Conservation (phyloP, 768 basidiomycete species). For the Sarcodon sp. region DNA sequence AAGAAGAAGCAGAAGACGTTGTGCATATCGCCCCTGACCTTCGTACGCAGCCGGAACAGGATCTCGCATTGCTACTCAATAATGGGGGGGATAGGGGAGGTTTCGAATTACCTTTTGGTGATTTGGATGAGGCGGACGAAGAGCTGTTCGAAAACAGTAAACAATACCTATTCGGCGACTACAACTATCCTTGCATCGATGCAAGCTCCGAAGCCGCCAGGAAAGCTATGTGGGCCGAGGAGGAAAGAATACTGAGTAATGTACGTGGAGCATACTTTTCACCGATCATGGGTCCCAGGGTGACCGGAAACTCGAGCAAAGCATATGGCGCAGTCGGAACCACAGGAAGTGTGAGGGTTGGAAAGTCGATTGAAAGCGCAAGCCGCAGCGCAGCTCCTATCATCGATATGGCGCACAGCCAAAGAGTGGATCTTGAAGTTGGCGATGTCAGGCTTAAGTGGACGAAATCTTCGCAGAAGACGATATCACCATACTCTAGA, state of each 20-base stretch:
- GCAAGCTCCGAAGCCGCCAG: slow-evolving; percentile 69
- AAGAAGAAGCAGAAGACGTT: slow-evolving; percentile 45
- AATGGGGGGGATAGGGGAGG: slow-evolving; percentile 19
- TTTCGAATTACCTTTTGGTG: slow-evolving; percentile 55
- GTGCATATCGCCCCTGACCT: slow-evolving; percentile 55
- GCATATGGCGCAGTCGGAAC: slow-evolving; percentile 40
- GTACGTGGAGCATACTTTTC: slow-evolving; percentile 65
- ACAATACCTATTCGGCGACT: slow-evolving; percentile 80
- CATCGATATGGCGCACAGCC: slow-evolving; percentile 37
- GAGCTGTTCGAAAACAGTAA: slow-evolving; percentile 63
- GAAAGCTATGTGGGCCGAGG: slow-evolving; percentile 64
- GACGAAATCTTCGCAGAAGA: slow-evolving; percentile 18
- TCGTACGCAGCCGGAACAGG: slow-evolving; percentile 16
- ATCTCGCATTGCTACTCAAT: slow-evolving; percentile 6
- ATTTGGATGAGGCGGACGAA: slow-evolving; percentile 61
- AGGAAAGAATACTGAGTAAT: slow-evolving; percentile 70
- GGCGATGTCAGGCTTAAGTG: slow-evolving; percentile 32
- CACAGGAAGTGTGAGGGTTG: background rate
- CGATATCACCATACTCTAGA: slow-evolving; percentile 11
- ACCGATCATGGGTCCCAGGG: slow-evolving; percentile 37
- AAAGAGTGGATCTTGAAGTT: slow-evolving; percentile 16
- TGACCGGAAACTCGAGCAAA: slow-evolving; percentile 15
- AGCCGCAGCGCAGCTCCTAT: slow-evolving; percentile 10
- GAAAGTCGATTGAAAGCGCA: background rate
- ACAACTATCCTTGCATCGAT: slow-evolving; percentile 83